Percentiles rank a stretch among this genome's conserved stretches.
Conservation (phyloP, 2,329 filamentous ascomycete genomes). For the Colletotrichum chlorophyti region DNA sequence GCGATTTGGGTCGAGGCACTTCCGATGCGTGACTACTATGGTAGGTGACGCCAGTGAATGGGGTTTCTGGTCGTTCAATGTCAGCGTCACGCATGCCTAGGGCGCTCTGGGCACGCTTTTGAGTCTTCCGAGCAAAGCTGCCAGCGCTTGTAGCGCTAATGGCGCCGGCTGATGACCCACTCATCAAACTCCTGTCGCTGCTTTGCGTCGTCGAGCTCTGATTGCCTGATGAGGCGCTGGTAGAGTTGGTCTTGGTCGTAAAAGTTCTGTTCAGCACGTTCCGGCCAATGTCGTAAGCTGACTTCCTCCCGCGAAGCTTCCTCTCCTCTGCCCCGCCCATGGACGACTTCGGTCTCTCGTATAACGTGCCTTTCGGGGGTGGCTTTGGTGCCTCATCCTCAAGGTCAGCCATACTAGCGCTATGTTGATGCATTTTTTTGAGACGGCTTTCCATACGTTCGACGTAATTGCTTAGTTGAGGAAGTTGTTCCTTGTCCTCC, state of each 20-base stretch:
- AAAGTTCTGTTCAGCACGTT: constrained; percentile 78
- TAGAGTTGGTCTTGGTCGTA: constrained; percentile 87
- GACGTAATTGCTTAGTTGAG: constrained; percentile 85
- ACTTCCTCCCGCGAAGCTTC: constrained; percentile 70
- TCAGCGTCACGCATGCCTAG: constrained; percentile 66
- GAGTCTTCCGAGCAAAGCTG: constrained; percentile 82
- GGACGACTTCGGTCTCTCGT: constrained; percentile 65
- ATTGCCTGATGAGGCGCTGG: constrained; percentile 76
- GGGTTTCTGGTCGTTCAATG: constrained; percentile 63
- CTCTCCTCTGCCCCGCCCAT: constrained; percentile 52
- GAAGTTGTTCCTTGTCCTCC: constrained; percentile 62
- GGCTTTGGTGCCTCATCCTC: constrained; percentile 66
- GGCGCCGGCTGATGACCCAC: constrained; percentile 85
- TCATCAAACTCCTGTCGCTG: constrained; percentile 90
- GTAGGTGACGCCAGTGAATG: constrained; percentile 83
- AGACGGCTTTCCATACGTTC: constrained; percentile 89
- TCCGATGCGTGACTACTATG: constrained; percentile 84
- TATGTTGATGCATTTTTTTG: constrained; percentile 71
- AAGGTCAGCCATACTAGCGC: constrained; percentile 52
- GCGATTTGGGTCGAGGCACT: constrained; percentile 68
- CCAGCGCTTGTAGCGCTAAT: constrained; percentile 96
- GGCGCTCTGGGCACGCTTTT: constrained; percentile 68
- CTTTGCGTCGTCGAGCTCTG: constrained; percentile 78
- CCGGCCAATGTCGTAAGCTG: constrained; percentile 78
- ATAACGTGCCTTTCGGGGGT: constrained; percentile 61